Base-by-base conservation (phyloP, 148 eudicot species). In the Chenopodium quinoa region DNA sequence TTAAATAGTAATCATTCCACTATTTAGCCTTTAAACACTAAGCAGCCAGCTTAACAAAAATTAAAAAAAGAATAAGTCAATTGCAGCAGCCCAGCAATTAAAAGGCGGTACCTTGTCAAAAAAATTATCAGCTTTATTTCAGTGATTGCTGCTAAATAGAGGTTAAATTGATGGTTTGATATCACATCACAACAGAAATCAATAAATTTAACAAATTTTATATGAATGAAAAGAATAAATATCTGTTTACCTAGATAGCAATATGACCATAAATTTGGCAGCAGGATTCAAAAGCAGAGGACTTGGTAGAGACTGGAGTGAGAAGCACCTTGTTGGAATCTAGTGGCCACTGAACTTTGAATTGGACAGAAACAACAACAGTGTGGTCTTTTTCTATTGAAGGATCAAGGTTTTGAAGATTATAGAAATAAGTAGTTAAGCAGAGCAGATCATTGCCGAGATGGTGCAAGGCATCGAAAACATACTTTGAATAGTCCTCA, bases 401-500 rank as follows among this genome's bases (percentile, higher is more conserved):
- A 23, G 70, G 32, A 65, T 65, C 70, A 65, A 65, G 9, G 25
- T 65, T 65, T 0, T 8, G 31, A 65, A 65, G 32, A 7, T 65
- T 65, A 65, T 7, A 25, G 23, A 5, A 65, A 23, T 9, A 65
- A 65, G 70, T 65, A 25, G 70, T 65, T 22, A 65, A n/a, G 31
- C 32, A 65, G 31, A 65, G 29, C 31, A 65, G 70, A 65, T n/a
- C 70, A 65, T 65, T 65, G 70, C 32, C 70, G 32, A 65, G 70
- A 23, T 65, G 70, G 70, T 65, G 70, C 14, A 65, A 65, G 29
- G 70, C 70, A 65, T 65, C 31, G 70, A 65, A 65, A n/a, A 22
- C 10, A 8, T n/a, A 23, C 11, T n/a, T 0, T n/a, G 32, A 65
- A 8, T 65, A 65, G 29, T 65, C 70, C 70, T 65, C 70, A 25